Evolutionary conservation across 441 rosid genomes (phyloP), one percentile per base, ranked within the genome.

Genomic region (Syzygium syzygioides): DNA sequence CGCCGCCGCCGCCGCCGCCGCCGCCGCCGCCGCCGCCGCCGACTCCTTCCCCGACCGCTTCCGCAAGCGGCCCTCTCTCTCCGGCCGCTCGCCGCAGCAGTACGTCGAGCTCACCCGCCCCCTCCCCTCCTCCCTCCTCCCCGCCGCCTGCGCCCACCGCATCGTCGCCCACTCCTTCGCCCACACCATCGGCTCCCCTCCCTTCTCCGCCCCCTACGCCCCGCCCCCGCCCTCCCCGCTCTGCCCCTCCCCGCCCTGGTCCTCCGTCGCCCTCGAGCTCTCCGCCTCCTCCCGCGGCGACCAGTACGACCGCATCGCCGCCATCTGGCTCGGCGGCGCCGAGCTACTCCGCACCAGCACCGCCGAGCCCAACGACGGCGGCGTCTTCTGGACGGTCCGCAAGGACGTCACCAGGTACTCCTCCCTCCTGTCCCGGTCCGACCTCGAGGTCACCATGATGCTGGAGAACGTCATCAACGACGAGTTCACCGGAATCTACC

Each of bases 301-400:
- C 15, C 98, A 97, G 86, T 95, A 96, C 90, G 95, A 96, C 86
- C 96, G 98, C 25, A 94, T 96, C 83, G 91, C 96, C 57, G 98
- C 92, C 59, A 80, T 97, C 50, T 96, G 98, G 99, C 96, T 97
- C 56, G 97, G 93, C 79, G 98, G 97, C 1, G 94, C 90, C 52
- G 99, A 97, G 97, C 92, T 97, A 6, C 93, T 97, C 87, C 95
- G 98, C 7, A 96, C 99, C 79, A 97, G 98, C 92, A 96, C 99
- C 30, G 96, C 99, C 57, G 96, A 96, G 91, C 98, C 99, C 25
- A 90, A 89, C 55, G 84, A 92, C 17, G 57, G 90, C 8, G 98
- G 98, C 28, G 91, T 96, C 88, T 96, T 94, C 95, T 96, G 98
- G 98, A 91, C 68, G 15, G 94, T 96, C 89, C 95, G 95, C 14